These are phyloP conservation scores for Hanseniaspora lachancei DNA, from an alignment of 805 yeast species.

Conservation along the genomic window DNA sequence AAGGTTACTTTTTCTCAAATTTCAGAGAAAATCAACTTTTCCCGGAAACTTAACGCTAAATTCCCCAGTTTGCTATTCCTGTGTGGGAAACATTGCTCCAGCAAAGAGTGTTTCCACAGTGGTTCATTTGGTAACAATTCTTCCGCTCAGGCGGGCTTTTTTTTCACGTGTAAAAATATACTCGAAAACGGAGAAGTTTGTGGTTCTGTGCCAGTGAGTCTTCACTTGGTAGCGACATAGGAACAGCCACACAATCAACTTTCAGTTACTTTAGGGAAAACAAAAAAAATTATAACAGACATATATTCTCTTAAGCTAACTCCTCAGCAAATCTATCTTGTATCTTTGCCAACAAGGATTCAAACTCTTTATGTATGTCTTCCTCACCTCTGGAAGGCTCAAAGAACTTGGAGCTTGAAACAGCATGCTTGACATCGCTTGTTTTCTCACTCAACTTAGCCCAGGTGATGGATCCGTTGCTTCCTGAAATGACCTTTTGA, in stretches of 20 bases:
- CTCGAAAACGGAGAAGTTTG: too few relatives aligned
- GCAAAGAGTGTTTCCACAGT: too few relatives aligned
- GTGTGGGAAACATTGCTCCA: neutral
- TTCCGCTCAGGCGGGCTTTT: too few relatives aligned
- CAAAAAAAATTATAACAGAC: neutral
- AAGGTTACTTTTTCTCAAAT: too few relatives aligned
- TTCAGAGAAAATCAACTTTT: too few relatives aligned
- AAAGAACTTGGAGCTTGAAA: slow-evolving; percentile 87
- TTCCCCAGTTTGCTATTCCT: neutral
- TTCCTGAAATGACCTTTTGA: slow-evolving; percentile 86
- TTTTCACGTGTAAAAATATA: too few relatives aligned
- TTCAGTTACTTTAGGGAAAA: neutral
- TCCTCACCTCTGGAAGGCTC: slow-evolving; percentile 88
- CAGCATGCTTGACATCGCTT: slow-evolving; percentile 80
- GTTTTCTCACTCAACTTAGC: slow-evolving; percentile 81
- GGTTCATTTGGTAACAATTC: too few relatives aligned
- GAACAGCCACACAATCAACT: neutral
- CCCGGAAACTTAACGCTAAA: neutral
- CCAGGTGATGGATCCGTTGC: slow-evolving; percentile 63
- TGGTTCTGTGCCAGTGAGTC: too few relatives aligned
- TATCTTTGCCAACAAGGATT: slow-evolving; percentile 56
- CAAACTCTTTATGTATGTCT: slow-evolving; percentile 64
- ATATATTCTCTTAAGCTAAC: slow-evolving; percentile 44
- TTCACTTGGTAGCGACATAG: too few relatives aligned
- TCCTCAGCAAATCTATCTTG: slow-evolving; percentile 92